Conservation (phyloP, 495 filamentous ascomycete species). For the Cercophora samala region DNA sequence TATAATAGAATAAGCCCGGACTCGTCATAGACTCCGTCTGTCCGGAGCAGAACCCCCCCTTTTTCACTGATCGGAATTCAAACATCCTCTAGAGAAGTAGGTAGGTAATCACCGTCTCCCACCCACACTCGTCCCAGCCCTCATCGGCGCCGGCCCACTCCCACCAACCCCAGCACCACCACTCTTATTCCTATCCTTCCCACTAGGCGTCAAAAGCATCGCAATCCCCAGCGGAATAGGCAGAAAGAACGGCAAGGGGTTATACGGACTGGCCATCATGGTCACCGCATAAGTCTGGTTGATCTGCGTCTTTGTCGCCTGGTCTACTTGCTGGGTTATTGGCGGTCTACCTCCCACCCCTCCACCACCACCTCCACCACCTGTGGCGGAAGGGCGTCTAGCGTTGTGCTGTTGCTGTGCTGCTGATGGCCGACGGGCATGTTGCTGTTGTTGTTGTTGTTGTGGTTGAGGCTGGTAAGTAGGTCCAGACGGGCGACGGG, state of each 20-base stretch:
- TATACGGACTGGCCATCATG: slow-evolving; percentile 28
- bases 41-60: neutral
- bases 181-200: neutral
- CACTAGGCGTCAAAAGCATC: slow-evolving; percentile 19
- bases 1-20: neutral
- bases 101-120: neutral
- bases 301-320: slow-evolving; percentile 29
- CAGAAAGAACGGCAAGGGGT: slow-evolving; percentile 27
- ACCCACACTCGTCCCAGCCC: neutral
- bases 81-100: too few relatives aligned
- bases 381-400: neutral
- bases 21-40: neutral
- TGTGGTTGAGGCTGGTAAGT: neutral
- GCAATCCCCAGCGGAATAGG: slow-evolving; percentile 28
- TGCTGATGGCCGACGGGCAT: neutral
- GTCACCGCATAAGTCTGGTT: slow-evolving; percentile 26
- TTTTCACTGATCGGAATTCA: too few relatives aligned
- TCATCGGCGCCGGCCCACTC: neutral
- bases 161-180: neutral
- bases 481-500: neutral
- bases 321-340: slow-evolving; percentile 10
- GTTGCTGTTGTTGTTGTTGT: neutral
- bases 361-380: neutral
- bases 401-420: neutral
- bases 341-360: neutral